Percentiles rank a stretch among this genome's conserved stretches.
Conservation (phyloP, 306 rosid species). For the Acacia crassicarpa region DNA sequence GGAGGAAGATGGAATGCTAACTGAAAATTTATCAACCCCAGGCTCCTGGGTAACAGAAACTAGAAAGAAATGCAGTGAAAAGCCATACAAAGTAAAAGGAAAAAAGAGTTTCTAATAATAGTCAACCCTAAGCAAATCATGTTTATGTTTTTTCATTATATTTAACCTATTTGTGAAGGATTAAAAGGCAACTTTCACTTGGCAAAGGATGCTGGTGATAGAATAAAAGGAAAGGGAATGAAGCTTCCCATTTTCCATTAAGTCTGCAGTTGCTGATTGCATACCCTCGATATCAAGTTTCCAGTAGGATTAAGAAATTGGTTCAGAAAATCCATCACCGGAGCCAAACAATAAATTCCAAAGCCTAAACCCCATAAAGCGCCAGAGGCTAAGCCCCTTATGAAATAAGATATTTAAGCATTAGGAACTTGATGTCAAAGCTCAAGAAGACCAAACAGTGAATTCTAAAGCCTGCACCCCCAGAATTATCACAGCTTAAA, state of each 20-base stretch:
- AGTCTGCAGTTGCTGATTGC: not conserved
- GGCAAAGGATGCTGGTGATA: not conserved
- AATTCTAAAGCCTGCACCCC: not conserved
- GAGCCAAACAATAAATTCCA: not conserved
- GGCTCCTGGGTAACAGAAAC: not conserved
- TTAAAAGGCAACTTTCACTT: not conserved
- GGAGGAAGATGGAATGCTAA: not conserved
- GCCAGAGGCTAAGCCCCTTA: not conserved
- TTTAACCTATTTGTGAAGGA: not conserved
- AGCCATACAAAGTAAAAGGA: not conserved
- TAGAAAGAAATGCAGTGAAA: not conserved
- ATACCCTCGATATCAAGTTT: not conserved
- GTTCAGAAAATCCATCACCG: not conserved
- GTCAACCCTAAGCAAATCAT: not conserved
- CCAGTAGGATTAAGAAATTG: not conserved
- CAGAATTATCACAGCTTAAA: not conserved
- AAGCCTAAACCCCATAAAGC: not conserved
- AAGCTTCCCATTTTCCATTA: not conserved
- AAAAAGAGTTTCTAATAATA: not conserved
- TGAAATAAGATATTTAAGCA: not conserved
- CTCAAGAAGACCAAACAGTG: not conserved
- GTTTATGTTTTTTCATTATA: not conserved
- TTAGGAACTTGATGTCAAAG: not conserved
- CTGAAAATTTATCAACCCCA: not conserved
- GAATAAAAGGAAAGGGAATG: not conserved